A percentile compares a stretch with the other conserved stretches of the same genome.
Conservation (phyloP, 495 filamentous ascomycete species). For the Talaromyces stipitatus region DNA sequence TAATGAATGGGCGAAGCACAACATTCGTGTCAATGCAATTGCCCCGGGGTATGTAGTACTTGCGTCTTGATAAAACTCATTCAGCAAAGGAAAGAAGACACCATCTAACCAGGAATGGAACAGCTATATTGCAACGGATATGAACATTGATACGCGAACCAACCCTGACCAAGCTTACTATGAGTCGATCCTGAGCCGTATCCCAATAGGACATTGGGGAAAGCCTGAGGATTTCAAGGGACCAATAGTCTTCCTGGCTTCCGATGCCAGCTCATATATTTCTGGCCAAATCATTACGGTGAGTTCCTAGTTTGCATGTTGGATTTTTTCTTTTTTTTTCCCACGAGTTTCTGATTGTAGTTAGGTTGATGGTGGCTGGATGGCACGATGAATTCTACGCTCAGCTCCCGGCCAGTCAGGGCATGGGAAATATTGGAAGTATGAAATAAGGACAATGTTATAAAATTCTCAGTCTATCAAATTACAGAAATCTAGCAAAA, state of each 20-base stretch:
- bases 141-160: neutral
- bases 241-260: slow-evolving; percentile 55
- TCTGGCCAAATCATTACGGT: slow-evolving; percentile 55
- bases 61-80: slow-evolving; percentile 15
- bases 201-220: slow-evolving; percentile 7
- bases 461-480: no score
- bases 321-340: no score
- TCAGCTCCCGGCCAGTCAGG: no score
- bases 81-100: no score
- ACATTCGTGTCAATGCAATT: slow-evolving; percentile 32
- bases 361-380: no score
- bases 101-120: slow-evolving; percentile 37
- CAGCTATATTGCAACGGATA: slow-evolving; percentile 30
- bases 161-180: neutral
- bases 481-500: no score
- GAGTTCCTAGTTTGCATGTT: slow-evolving; percentile 16
- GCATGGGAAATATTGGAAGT: no score
- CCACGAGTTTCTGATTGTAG: no score
- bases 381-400: no score
- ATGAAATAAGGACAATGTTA: no score
- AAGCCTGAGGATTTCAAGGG: slow-evolving; percentile 11
- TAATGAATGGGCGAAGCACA: slow-evolving; percentile 12
- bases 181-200: slow-evolving; percentile 24
- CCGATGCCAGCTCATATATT: slow-evolving; percentile 64
- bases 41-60: slow-evolving; percentile 19